Percentiles rank a stretch among this genome's conserved stretches.
These are phyloP conservation scores for Golubevia pallescens DNA, from an alignment of 1,284 basidiomycete genomes.

Conservation along the genomic window DNA sequence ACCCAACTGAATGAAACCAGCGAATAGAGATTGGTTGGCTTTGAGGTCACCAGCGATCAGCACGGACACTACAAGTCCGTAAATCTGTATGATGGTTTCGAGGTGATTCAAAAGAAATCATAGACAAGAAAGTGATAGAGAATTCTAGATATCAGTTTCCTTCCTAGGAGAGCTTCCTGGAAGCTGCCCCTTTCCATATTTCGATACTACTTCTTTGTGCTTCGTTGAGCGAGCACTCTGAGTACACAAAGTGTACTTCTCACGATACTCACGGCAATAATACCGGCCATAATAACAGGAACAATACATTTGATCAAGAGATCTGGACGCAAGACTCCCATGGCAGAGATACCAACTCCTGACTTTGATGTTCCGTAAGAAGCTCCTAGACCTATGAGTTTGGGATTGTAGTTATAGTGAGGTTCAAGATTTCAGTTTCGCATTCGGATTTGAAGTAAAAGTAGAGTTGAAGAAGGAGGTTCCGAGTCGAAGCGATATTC, in stretches of 20 bases:
- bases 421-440: too few relatives aligned
- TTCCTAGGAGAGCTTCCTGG: too few relatives aligned
- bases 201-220: too few relatives aligned
- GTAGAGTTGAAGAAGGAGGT: not conserved
- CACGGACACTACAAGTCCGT: constrained; percentile 70
- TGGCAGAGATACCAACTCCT: constrained; percentile 64
- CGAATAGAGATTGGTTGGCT: constrained; percentile 70
- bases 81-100: constrained; percentile 57
- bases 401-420: too few relatives aligned
- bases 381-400: constrained; percentile 44
- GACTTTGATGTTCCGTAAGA: constrained; percentile 64
- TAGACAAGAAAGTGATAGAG: too few relatives aligned
- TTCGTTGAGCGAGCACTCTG: too few relatives aligned
- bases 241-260: too few relatives aligned
- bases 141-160: too few relatives aligned
- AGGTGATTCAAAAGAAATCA: too few relatives aligned
- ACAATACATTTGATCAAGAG: constrained; percentile 64
- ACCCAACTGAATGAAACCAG: constrained; percentile 93
- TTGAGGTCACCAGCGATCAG: constrained; percentile 57
- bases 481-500: too few relatives aligned
- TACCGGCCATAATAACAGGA: constrained; percentile 65
- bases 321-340: constrained; percentile 64
- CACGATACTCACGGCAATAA: constrained; percentile 61
- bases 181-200: too few relatives aligned
- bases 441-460: too few relatives aligned